A percentile compares a stretch with the other conserved stretches of the same genome.
These are phyloP conservation scores for Groenewaldozyma sp. DNA, from an alignment of 1,139 yeast genomes.

Conservation along the genomic window DNA sequence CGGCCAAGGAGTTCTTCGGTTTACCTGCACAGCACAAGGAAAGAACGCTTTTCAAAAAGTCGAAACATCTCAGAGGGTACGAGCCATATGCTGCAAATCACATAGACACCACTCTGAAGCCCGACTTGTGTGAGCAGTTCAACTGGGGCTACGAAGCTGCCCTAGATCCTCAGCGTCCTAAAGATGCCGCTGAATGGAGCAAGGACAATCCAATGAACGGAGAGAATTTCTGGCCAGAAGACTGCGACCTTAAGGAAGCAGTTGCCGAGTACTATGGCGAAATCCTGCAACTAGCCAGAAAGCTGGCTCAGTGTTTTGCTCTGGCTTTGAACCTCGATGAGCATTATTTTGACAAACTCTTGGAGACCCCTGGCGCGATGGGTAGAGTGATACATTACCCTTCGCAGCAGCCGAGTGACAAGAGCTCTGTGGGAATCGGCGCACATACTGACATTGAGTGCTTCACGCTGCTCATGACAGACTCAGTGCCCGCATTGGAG, in stretches of 20 bases:
- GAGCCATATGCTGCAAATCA: slow-evolving; percentile 20
- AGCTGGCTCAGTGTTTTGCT: slow-evolving; percentile 25
- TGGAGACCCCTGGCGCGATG: slow-evolving; percentile 21
- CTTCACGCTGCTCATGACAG: slow-evolving; percentile 27
- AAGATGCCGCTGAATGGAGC: slow-evolving; percentile 3
- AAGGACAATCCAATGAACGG: slow-evolving; percentile 7
- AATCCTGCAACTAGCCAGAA: slow-evolving; percentile 21
- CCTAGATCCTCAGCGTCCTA: slow-evolving; percentile 13
- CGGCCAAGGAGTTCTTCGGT: slow-evolving; percentile 23
- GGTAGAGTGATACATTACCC: slow-evolving; percentile 31
- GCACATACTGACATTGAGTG: slow-evolving; percentile 35
- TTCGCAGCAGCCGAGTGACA: slow-evolving; percentile 14
- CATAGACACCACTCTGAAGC: slow-evolving; percentile 13
- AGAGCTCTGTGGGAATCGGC: slow-evolving; percentile 26
- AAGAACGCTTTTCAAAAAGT: slow-evolving; percentile 21
- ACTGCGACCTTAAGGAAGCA: slow-evolving; percentile 16
- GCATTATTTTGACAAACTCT: slow-evolving; percentile 21
- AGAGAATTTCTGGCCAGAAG: slow-evolving; percentile 12
- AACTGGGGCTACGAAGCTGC: slow-evolving; percentile 23
- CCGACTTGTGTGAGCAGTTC: slow-evolving; percentile 26
- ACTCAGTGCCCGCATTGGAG: slow-evolving; percentile 27
- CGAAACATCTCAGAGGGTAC: slow-evolving; percentile 25
- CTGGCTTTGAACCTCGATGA: slow-evolving; percentile 26
- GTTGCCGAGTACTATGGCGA: slow-evolving; percentile 19
- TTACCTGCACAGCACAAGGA: slow-evolving; percentile 21